Percentiles rank a stretch among this genome's conserved stretches.
These are phyloP conservation scores for Lepraria neglecta DNA, from an alignment of 495 filamentous ascomycete genomes.

Conservation along the genomic window DNA sequence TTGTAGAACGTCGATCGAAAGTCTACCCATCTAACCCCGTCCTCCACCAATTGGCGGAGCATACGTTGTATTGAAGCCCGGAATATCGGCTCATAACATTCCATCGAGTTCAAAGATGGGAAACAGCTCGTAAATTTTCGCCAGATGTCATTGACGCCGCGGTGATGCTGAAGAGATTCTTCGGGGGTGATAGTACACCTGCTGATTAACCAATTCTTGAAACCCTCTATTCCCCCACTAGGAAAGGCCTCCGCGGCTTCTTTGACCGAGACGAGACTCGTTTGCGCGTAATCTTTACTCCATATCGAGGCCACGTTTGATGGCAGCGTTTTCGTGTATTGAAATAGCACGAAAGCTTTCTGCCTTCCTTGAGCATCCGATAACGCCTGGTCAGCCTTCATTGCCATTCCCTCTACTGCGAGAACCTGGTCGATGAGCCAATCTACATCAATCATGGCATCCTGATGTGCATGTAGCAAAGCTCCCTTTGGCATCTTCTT, in stretches of 20 bases:
- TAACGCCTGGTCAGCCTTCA: constrained; percentile 53
- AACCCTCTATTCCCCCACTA: constrained; percentile 58
- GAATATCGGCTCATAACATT: constrained; percentile 90
- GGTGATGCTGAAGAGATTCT: constrained; percentile 71
- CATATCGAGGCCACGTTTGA: constrained; percentile 46
- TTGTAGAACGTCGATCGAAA: constrained; percentile 54
- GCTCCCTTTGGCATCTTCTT: constrained; percentile 85
- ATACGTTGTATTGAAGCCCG: constrained; percentile 63
- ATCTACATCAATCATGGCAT: constrained; percentile 83
- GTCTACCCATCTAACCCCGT: constrained; percentile 70
- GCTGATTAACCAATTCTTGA: constrained; percentile 69
- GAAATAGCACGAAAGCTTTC: constrained; percentile 48
- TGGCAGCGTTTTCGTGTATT: constrained; percentile 37
- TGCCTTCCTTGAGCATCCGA: constrained; percentile 40
- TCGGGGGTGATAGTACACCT: constrained; percentile 62
- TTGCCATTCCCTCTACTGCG: constrained; percentile 66
- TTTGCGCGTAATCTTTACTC: constrained; percentile 51
- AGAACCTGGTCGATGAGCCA: constrained; percentile 67
- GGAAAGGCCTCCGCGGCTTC: constrained; percentile 69
- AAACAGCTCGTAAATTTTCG: constrained; percentile 67
- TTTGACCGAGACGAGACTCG: constrained; percentile 51
- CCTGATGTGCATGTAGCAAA: constrained; percentile 79
- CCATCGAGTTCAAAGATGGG: constrained; percentile 58
- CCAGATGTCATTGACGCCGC: constrained; percentile 77
- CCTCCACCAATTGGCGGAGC: constrained; percentile 59